Evolutionary conservation across 768 basidiomycete genomes (phyloP), one percentile per base, ranked within the genome.

Genomic region (Termitomyces sp.): DNA sequence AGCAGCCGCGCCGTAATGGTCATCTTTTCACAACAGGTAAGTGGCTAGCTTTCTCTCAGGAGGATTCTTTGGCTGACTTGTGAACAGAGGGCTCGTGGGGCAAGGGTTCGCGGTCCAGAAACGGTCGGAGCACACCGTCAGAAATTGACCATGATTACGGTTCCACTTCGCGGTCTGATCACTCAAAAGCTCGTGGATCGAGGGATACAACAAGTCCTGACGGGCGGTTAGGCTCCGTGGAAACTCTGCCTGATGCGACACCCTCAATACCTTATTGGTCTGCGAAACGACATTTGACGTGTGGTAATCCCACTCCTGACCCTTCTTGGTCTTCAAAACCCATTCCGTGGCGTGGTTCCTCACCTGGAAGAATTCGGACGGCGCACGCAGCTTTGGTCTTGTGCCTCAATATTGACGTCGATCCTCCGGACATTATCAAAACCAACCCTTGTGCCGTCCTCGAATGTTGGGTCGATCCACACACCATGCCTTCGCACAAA

Each of bases 381-480:
- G 84, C 88, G 17, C 87, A 92, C 35, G 96, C 93, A 2, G 88
- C 87, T 1, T 77, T 96, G 5, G 88, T 96, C 9, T 74, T 98
- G 53, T 99, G 97, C 65, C 78, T 99, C 19, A 98, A 98, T 71
- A 93, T 98, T 67, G 95, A 96, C 53, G 91, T 97, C 45, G 96
- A 98, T 66, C 97, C 97, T 17, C 97, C 97, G 58, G 97, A 99
- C 65, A 77, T 98, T 51, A 87, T 98, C 72, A 99, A 98, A 76
- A 98, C 96, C 6, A 88, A 89, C 59, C 97, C 97, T 0, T 98
- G 94, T 62, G 94, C 97, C 0, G 86, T 88, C 42, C 76, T 97
- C 46, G 96, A 98, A 69, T 94, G 93, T 60, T 99, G 97, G 97
- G 88, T 98, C 34, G 95, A 98, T 71, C 96, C 96, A 4, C 90